Conservation (phyloP, 768 basidiomycete genomes). For the Udeniomyces megalosporus region DNA sequence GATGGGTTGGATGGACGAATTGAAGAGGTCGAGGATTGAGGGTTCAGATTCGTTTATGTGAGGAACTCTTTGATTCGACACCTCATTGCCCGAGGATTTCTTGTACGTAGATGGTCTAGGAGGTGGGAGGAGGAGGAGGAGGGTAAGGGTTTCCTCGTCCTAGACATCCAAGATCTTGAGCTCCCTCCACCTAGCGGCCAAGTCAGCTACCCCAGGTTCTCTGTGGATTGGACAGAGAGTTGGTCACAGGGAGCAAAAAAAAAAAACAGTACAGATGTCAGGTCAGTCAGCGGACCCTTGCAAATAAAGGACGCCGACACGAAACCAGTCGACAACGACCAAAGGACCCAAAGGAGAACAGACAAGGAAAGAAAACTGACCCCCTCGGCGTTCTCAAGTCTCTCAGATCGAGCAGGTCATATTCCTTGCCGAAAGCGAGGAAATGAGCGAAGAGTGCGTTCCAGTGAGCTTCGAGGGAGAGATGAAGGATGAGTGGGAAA, state of each 20-base stretch:
- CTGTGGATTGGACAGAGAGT: neutral
- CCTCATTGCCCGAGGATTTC: no score
- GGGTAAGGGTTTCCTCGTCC: no score
- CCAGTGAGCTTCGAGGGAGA: constrained; percentile 78
- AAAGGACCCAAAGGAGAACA: constrained; percentile 13
- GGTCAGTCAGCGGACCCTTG: neutral
- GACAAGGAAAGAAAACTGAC: constrained; percentile 25
- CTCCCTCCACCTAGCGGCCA: constrained; percentile 14
- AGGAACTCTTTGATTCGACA: no score
- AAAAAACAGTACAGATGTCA: neutral
- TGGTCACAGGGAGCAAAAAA: neutral
- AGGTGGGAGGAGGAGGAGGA: no score
- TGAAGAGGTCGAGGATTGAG: neutral
- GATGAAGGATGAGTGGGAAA: constrained; percentile 66
- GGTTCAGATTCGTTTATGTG: no score
- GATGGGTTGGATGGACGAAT: no score
- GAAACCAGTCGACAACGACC: neutral
- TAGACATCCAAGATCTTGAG: constrained; percentile 14
- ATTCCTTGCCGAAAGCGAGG: constrained; percentile 85
- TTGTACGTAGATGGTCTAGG: no score
- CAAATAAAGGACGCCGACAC: neutral
- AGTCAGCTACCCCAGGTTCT: constrained; percentile 8
- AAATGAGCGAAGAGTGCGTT: constrained; percentile 97
- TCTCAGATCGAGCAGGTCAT: constrained; percentile 73
- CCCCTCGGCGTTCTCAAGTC: constrained; percentile 47